Evolutionary conservation across 2,329 filamentous ascomycete species (phyloP).

Genomic region (Neodidymelliopsis sp.): DNA sequence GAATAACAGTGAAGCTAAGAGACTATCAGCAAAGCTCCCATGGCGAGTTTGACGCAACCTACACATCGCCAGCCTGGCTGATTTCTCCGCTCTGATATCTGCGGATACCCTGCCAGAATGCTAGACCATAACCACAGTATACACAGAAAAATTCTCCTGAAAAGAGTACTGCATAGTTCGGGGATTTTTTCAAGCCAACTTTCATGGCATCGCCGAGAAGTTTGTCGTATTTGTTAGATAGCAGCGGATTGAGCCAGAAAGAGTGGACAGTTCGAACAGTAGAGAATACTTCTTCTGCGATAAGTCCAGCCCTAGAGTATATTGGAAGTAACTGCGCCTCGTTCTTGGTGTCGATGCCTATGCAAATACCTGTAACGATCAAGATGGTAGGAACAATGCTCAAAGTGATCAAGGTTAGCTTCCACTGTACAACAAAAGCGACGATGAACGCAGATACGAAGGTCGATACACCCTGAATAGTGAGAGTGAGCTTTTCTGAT

Average conservation of each 20-base stretch:
- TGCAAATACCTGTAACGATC: constrained; percentile 36
- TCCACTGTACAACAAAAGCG: constrained; percentile 91
- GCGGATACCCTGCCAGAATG: constrained; percentile 56
- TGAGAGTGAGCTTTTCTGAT: constrained; percentile 52
- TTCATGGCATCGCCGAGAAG: constrained; percentile 53
- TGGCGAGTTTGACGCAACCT: constrained; percentile 5
- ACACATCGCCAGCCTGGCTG: constrained; percentile 47
- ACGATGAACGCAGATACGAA: constrained; percentile 90
- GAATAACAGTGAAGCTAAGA: constrained; percentile 37
- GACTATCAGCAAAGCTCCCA: background rate
- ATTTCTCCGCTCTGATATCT: constrained; percentile 68
- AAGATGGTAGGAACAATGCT: constrained; percentile 57
- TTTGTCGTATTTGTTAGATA: constrained; percentile 54
- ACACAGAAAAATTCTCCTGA: constrained; percentile 54
- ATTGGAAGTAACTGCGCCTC: constrained; percentile 50
- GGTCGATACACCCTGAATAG: constrained; percentile 50
- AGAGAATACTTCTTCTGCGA: constrained; percentile 61
- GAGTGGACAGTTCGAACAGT: constrained; percentile 58
- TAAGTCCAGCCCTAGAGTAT: constrained; percentile 54
- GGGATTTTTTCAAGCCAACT: constrained; percentile 56
- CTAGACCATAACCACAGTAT: constrained; percentile 55
- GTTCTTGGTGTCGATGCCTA: constrained; percentile 47
- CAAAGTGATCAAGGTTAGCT: constrained; percentile 79
- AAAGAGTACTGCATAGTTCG: constrained; percentile 54
- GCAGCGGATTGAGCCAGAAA: constrained; percentile 56